Percentiles rank a stretch among this genome's conserved stretches.
Conservation (phyloP, 768 basidiomycete genomes). For the Kwoniella europaea region DNA sequence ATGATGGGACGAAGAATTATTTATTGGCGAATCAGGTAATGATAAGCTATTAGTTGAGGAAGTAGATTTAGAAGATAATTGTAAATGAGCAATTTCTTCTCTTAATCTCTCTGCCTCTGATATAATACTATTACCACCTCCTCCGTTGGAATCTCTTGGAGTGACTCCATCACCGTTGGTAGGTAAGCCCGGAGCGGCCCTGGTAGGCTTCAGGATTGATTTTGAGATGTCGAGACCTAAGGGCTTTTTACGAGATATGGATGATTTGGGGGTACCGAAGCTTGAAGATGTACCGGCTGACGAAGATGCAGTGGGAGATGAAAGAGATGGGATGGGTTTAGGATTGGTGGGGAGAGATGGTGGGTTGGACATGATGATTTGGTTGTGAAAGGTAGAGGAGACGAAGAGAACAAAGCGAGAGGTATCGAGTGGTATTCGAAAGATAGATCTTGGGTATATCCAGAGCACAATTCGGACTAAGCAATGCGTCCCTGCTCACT, state of each 20-base stretch:
- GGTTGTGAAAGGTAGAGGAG: background rate
- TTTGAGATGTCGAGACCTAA: constrained; percentile 52
- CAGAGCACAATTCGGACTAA: background rate
- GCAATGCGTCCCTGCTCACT: background rate
- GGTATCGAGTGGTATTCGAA: background rate
- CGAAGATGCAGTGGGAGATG: constrained; percentile 10
- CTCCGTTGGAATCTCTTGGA: constrained; percentile 7
- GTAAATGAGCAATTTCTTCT: constrained; percentile 43
- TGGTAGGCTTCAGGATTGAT: constrained; percentile 50
- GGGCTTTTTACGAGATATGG: constrained; percentile 55
- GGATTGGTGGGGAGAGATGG: constrained; percentile 13
- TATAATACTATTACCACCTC: constrained; percentile 13
- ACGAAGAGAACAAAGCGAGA: background rate
- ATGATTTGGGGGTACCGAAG: constrained; percentile 41
- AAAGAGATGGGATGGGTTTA: constrained; percentile 32
- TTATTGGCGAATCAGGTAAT: constrained; percentile 15
- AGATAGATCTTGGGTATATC: background rate
- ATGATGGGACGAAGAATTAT: background rate
- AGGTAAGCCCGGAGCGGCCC: constrained; percentile 48
- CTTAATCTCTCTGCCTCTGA: constrained; percentile 45
- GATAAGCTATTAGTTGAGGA: constrained; percentile 16
- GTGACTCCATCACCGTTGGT: background rate
- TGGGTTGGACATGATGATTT: constrained; percentile 13
- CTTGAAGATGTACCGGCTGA: constrained; percentile 16
- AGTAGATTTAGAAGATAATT: constrained; percentile 44